A percentile compares a stretch with the other conserved stretches of the same genome.
Conservation (phyloP, 257 asterid species). For the Gentiana dahurica region DNA sequence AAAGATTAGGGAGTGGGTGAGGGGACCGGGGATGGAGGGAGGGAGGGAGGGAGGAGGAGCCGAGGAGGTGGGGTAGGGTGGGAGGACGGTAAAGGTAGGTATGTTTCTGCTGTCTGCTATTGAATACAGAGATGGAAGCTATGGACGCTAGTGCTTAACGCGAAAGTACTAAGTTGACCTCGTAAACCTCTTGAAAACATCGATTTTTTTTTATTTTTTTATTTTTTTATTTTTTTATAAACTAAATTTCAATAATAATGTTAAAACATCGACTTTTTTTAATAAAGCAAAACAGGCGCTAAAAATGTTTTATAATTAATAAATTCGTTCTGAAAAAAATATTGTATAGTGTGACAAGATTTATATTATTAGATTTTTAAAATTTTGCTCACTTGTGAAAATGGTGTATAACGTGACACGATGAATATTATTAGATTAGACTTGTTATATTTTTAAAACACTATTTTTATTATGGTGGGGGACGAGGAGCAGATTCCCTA, state of each 20-base stretch:
- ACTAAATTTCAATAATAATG: too few relatives aligned
- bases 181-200: not conserved
- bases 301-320: not conserved
- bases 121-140: too few relatives aligned
- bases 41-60: not conserved
- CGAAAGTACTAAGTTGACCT: conserved; percentile 11
- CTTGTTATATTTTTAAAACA: too few relatives aligned
- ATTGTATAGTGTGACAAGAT: not conserved
- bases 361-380: not conserved
- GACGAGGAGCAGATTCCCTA: too few relatives aligned
- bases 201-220: not conserved
- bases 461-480: too few relatives aligned
- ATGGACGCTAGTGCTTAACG: not conserved
- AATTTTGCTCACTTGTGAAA: not conserved
- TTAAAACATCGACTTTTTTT: not conserved
- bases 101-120: conserved; percentile 1
- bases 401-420: too few relatives aligned
- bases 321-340: not conserved
- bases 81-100: conserved; percentile 1
- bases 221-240: too few relatives aligned
- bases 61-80: not conserved
- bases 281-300: not conserved
- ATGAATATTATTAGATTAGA: too few relatives aligned
- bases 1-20: too few relatives aligned
- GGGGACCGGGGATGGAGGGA: not conserved